These are phyloP conservation scores for Globisporangium nagaii DNA, from an alignment of 352 stramenopile genomes.

Conservation along the genomic window DNA sequence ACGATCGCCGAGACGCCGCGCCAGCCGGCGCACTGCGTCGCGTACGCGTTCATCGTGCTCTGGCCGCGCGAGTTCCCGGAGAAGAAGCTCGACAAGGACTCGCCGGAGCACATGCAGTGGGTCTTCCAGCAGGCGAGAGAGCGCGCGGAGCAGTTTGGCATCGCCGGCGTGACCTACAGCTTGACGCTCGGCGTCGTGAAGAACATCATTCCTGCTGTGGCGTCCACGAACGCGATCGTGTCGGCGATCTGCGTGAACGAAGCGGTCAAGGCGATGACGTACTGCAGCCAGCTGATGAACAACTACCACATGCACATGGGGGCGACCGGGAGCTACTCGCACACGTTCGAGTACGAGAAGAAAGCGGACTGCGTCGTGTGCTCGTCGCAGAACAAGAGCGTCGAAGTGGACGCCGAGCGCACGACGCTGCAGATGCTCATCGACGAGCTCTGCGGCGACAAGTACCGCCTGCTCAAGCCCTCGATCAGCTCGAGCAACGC, in stretches of 20 bases:
- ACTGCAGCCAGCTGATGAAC: constrained; percentile 95
- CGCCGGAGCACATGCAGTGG: constrained; percentile 96
- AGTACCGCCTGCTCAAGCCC: constrained; percentile 63
- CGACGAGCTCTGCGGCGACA: constrained; percentile 50
- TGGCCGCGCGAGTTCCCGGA: constrained; percentile 94
- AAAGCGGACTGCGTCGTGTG: constrained; percentile 88
- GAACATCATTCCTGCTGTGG: constrained; percentile 97
- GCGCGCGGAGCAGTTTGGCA: constrained; percentile 91
- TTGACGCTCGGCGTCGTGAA: constrained; percentile 97
- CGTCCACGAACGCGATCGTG: constrained; percentile 96
- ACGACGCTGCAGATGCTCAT: constrained; percentile 62
- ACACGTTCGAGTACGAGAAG: constrained; percentile 96
- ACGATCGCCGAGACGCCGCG: constrained; percentile 97
- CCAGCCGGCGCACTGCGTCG: constrained; percentile 96
- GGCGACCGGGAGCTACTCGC: constrained; percentile 91
- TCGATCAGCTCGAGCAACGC: constrained; percentile 56
- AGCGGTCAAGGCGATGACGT: constrained; percentile 95
- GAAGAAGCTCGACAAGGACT: constrained; percentile 96
- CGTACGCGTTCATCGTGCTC: constrained; percentile 95
- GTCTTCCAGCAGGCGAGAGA: constrained; percentile 91
- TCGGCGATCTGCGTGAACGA: constrained; percentile 96
- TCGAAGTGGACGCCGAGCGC: constrained; percentile 39
- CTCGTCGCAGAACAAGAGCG: constrained; percentile 59
- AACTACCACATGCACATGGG: constrained; percentile 99
- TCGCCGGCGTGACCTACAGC: constrained; percentile 96